Conservation (phyloP, 2,329 filamentous ascomycete genomes). For the Shiraia bambusicola region DNA sequence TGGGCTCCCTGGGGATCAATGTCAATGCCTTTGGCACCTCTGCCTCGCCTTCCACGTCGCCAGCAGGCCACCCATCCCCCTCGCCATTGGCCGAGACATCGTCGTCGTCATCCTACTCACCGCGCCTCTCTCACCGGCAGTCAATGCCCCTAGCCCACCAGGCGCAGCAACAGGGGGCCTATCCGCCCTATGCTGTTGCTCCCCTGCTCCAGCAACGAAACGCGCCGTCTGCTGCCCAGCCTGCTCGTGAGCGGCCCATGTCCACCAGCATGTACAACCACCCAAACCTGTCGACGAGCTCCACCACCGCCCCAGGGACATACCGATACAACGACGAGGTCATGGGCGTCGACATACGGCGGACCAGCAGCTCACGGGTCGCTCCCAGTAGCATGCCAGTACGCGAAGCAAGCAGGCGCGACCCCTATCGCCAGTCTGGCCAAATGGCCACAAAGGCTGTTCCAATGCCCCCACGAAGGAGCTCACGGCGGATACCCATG, state of each 20-base stretch:
- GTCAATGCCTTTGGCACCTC: conserved; percentile 42
- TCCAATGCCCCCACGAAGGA: conserved; percentile 71
- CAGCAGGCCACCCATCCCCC: conserved; percentile 26
- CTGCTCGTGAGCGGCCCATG: conserved; percentile 43
- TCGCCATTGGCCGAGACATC: conserved; percentile 31
- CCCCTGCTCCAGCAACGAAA: conserved; percentile 32
- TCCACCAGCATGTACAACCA: conserved; percentile 53
- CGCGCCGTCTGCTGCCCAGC: conserved; percentile 28
- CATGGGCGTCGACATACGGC: conserved; percentile 40
- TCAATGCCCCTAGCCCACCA: conserved; percentile 49
- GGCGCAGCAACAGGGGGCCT: conserved; percentile 41
- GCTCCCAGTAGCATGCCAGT: conserved; percentile 62
- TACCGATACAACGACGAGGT: conserved; percentile 53
- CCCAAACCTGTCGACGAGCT: conserved; percentile 51
- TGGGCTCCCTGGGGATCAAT: conserved; percentile 44
- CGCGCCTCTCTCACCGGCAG: conserved; percentile 45
- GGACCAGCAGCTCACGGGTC: conserved; percentile 65
- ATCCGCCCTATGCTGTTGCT: conserved; percentile 32
- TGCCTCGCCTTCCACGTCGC: conserved; percentile 26
- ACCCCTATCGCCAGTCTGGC: conserved; percentile 63
- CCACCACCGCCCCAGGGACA: conserved; percentile 43
- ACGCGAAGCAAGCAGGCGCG: conserved; percentile 68
- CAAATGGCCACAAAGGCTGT: conserved; percentile 60
- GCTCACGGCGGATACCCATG: conserved; percentile 70
- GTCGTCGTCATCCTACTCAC: conserved; percentile 30